These are phyloP conservation scores for Rutstroemia sydowiana DNA, from an alignment of 2,329 filamentous ascomycete genomes.

Conservation along the genomic window DNA sequence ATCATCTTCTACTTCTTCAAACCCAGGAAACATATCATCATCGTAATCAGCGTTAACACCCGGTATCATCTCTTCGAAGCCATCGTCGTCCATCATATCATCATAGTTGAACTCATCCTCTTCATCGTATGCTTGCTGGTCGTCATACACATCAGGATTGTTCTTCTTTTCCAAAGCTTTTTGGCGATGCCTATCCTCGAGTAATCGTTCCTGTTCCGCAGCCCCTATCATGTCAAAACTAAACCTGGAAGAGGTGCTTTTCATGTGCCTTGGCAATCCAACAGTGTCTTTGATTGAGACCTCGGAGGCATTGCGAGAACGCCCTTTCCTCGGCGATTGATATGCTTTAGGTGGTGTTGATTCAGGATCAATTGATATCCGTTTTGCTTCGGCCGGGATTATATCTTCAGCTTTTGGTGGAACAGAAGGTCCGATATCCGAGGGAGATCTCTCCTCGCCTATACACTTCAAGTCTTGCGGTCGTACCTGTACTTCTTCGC, in stretches of 20 bases:
- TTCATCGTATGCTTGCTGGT: constrained; percentile 33
- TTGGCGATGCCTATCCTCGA: constrained; percentile 67
- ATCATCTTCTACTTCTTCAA: constrained; percentile 15
- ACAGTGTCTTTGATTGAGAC: constrained; percentile 38
- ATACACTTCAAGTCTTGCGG: constrained; percentile 5
- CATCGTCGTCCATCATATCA: constrained; percentile 48
- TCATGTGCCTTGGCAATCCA: constrained; percentile 55
- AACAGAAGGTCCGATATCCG: constrained; percentile 21
- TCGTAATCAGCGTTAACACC: constrained; percentile 43
- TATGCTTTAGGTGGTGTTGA: constrained; percentile 21
- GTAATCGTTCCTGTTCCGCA: constrained; percentile 57
- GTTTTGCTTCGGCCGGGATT: constrained; percentile 13
- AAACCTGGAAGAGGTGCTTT: constrained; percentile 71
- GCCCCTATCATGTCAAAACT: constrained; percentile 74
- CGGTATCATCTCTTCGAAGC: constrained; percentile 55
- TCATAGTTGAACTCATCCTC: constrained; percentile 58
- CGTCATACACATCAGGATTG: constrained; percentile 27
- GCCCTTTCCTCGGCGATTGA: constrained; percentile 20
- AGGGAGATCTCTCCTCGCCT: constrained; percentile 16
- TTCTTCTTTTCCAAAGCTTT: constrained; percentile 55
- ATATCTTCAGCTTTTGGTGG: constrained; percentile 19
- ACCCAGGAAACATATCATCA: constrained; percentile 20
- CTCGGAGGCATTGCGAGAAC: constrained; percentile 46
- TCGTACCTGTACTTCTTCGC: constrained; percentile 20
- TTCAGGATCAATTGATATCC: constrained; percentile 23